phyloP scores from a whole-genome alignment of 2,329 filamentous ascomycete species.

The Xylariaceae sp. region DNA sequence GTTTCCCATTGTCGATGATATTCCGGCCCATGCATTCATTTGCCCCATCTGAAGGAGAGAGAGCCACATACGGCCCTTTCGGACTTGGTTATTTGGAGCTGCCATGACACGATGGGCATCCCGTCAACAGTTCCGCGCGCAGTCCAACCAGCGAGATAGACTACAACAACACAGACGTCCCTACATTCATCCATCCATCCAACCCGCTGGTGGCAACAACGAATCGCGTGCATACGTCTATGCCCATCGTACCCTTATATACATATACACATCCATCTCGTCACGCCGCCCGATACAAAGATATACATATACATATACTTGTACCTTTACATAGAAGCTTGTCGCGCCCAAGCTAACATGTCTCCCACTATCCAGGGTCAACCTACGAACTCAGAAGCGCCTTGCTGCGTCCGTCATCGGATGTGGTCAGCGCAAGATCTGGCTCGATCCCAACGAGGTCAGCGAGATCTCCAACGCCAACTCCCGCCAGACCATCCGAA shows the following conservation, averaged over 20 bases:
- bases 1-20: not conserved
- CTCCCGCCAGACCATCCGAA: slow-evolving; percentile 99
- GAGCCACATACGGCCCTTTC: not conserved
- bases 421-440: slow-evolving; percentile 99
- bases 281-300: not conserved
- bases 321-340: not conserved
- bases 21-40: not conserved
- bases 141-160: not conserved
- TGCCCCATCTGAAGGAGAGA: not conserved
- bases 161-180: not conserved
- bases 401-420: slow-evolving; percentile 97
- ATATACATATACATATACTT: not conserved
- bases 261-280: not conserved
- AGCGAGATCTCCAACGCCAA: slow-evolving; percentile 99
- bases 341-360: slow-evolving; percentile 15
- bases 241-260: not conserved
- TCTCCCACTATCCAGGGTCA: slow-evolving; percentile 68
- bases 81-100: not conserved
- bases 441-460: slow-evolving; percentile 99
- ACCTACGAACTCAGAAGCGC: slow-evolving; percentile 99
- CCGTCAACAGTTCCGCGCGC: slow-evolving; percentile 10
- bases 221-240: not conserved
- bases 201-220: not conserved
- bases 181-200: not conserved
- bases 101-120: not conserved